Evolutionary conservation across 345 rosid species (phyloP).

Genomic region (Jatropha curcas): DNA sequence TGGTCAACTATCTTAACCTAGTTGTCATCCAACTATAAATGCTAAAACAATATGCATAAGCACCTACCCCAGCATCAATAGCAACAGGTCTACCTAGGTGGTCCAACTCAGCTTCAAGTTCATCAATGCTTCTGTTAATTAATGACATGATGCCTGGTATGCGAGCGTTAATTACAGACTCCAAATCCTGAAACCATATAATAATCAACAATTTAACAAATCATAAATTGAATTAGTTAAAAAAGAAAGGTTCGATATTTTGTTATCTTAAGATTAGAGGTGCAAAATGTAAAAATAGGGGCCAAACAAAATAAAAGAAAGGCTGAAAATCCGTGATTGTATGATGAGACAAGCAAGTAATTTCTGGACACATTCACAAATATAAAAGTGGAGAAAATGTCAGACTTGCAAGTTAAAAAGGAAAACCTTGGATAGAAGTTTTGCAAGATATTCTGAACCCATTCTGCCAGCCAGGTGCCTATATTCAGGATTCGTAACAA

Average conservation of each 20-base stretch:
- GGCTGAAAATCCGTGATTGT: not conserved
- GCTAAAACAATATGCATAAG: not conserved
- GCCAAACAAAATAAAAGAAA: not conserved
- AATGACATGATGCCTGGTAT: conserved; percentile 33
- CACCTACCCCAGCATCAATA: conserved; percentile 37
- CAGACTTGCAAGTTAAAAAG: not conserved
- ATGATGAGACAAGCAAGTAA: too few relatives aligned
- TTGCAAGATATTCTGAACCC: conserved; percentile 37
- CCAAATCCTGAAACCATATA: conserved; percentile 30
- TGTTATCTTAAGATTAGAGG: not conserved
- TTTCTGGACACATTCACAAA: not conserved
- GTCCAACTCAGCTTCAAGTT: conserved; percentile 34
- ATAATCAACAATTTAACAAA: not conserved
- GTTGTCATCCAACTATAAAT: not conserved
- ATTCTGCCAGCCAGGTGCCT: conserved; percentile 33
- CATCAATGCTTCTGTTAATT: conserved; percentile 31
- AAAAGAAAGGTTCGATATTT: not conserved
- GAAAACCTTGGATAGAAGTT: conserved; percentile 31
- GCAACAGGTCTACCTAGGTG: conserved; percentile 35
- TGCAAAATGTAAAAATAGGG: not conserved
- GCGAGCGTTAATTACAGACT: conserved; percentile 33
- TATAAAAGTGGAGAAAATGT: not conserved
- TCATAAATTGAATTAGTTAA: not conserved
- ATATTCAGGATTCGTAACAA: conserved; percentile 34
- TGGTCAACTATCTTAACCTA: not conserved